phyloP scores from a whole-genome alignment of 495 filamentous ascomycete species.

The Acidiella bohemica region DNA sequence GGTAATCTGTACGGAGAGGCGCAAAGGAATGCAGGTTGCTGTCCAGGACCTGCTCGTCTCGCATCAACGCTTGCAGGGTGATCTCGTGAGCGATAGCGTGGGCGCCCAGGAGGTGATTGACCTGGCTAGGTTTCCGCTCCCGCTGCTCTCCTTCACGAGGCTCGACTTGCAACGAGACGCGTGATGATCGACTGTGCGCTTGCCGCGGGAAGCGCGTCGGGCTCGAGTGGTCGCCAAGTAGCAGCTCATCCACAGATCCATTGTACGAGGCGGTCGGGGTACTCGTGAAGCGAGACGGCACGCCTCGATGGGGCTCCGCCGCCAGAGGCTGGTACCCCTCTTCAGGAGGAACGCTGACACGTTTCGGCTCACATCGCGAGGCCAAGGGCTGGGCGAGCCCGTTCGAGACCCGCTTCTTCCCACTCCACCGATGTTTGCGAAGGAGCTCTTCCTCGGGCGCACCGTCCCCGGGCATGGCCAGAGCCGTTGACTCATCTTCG shows the following conservation, averaged over 20 bases:
- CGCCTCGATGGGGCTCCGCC: neutral
- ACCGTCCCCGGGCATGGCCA: neutral
- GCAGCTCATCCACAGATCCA: conserved; percentile 18
- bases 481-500: conserved; percentile 7
- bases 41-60: conserved; percentile 13
- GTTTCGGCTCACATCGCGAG: conserved; percentile 1
- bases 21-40: conserved; percentile 8
- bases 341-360: neutral
- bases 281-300: neutral
- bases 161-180: conserved; percentile 4
- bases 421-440: neutral
- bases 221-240: conserved; percentile 4
- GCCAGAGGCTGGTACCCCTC: conserved; percentile 15
- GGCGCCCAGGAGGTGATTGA: conserved; percentile 17
- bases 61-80: conserved; percentile 20
- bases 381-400: neutral
- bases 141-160: neutral
- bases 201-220: neutral
- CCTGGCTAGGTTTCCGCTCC: conserved; percentile 1
- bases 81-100: conserved; percentile 22
- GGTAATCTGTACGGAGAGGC: conserved; percentile 2
- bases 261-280: conserved; percentile 12
- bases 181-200: conserved; percentile 2
- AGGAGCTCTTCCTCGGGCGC: conserved; percentile 2
- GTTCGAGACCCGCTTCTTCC: conserved; percentile 4